Percentiles rank a stretch among this genome's conserved stretches.
Conservation (phyloP, 2,329 filamentous ascomycete genomes). For the Arthrobotrys conoides region DNA sequence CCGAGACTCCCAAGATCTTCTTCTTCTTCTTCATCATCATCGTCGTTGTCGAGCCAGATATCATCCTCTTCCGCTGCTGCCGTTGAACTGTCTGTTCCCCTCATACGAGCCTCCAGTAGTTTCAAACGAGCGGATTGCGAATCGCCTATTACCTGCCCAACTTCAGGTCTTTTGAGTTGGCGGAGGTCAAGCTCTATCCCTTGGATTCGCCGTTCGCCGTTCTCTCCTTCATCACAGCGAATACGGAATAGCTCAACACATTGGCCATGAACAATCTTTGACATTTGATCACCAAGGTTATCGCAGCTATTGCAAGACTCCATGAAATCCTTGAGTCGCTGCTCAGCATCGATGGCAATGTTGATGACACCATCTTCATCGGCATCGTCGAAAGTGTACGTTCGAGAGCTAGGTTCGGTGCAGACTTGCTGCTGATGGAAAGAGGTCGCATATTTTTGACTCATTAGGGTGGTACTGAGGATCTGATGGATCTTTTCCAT, state of each 20-base stretch:
- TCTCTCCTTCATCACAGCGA: slow-evolving; percentile 12
- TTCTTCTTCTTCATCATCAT: too few relatives aligned
- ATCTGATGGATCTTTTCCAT: slow-evolving; percentile 1
- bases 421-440: slow-evolving; percentile 40
- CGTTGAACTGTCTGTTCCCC: slow-evolving; percentile 9
- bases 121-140: slow-evolving; percentile 13
- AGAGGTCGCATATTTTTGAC: slow-evolving; percentile 8
- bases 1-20: background rate
- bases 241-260: slow-evolving; percentile 52
- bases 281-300: slow-evolving; percentile 30
- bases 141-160: slow-evolving; percentile 1
- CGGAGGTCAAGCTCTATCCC: slow-evolving; percentile 44
- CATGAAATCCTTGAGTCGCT: slow-evolving; percentile 9
- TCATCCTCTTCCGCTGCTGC: background rate
- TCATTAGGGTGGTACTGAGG: slow-evolving; percentile 2
- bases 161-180: background rate
- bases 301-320: slow-evolving; percentile 42
- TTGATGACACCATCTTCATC: slow-evolving; percentile 30
- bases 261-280: slow-evolving; percentile 40
- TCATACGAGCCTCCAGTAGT: slow-evolving; percentile 46
- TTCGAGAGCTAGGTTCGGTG: slow-evolving; percentile 8
- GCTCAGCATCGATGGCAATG: slow-evolving; percentile 29
- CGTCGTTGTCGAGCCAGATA: background rate
- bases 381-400: slow-evolving; percentile 19
- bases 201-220: slow-evolving; percentile 18